phyloP scores from a whole-genome alignment of 345 rosid genomes.

The Salix udensis region DNA sequence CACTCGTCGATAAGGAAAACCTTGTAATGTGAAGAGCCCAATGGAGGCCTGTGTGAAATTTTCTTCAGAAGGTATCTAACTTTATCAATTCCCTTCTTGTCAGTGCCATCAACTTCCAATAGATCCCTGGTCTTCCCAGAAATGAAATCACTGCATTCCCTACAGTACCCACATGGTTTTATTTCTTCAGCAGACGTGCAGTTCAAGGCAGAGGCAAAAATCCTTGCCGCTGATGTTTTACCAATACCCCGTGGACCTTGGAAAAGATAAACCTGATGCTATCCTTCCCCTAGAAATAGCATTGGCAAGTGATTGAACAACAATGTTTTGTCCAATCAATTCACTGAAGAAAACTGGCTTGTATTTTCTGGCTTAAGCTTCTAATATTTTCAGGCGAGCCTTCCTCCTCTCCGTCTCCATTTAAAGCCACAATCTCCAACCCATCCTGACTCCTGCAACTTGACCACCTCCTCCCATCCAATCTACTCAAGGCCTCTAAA shows the following conservation, averaged over 20 bases:
- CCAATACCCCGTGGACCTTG: conserved; percentile 98
- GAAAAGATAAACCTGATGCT: conserved; percentile 84
- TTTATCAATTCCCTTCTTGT: conserved; percentile 62
- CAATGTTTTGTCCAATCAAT: conserved; percentile 85
- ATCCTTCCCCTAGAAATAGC: conserved; percentile 73
- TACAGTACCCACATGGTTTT: conserved; percentile 87
- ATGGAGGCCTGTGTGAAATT: conserved; percentile 45
- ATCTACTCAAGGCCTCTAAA: conserved; percentile 94
- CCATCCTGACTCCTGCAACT: conserved; percentile 91
- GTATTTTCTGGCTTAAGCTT: conserved; percentile 89
- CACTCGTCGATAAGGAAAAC: conserved; percentile 86
- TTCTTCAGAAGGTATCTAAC: conserved; percentile 59
- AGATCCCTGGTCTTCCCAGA: conserved; percentile 66
- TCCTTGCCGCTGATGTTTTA: conserved; percentile 82
- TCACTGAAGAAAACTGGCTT: conserved; percentile 79
- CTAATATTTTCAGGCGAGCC: conserved; percentile 51
- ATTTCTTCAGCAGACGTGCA: conserved; percentile 61
- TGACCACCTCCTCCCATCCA: conserved; percentile 97
- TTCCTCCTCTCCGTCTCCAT: conserved; percentile 67
- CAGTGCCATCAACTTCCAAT: conserved; percentile 76
- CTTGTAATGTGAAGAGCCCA: conserved; percentile 47
- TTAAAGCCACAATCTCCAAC: conserved; percentile 51
- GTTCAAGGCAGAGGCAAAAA: conserved; percentile 81
- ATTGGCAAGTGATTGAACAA: conserved; percentile 73
- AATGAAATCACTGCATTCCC: conserved; percentile 64